phyloP scores from a whole-genome alignment of 2,329 filamentous ascomycete species.

The Aspergillus uvarum region DNA sequence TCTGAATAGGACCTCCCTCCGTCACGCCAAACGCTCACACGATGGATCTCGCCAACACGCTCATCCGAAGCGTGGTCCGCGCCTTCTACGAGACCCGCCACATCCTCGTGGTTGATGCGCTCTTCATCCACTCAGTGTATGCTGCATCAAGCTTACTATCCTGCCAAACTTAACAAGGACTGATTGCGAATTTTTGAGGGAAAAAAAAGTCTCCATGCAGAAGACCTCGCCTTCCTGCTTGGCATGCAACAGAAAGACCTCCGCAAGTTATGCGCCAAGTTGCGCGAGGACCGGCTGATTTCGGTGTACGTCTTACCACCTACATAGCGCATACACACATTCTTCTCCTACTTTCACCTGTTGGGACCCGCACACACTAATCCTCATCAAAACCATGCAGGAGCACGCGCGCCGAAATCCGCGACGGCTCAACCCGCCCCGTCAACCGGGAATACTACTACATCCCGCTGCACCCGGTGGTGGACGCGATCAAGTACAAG shows the following conservation, averaged over 20 bases:
- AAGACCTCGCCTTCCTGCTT: conserved; percentile 83
- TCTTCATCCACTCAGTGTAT: conserved; percentile 70
- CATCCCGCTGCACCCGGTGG: conserved; percentile 89
- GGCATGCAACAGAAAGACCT: conserved; percentile 89
- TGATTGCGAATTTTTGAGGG: not conserved
- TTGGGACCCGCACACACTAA: too few species aligned
- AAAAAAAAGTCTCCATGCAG: conserved; percentile 66
- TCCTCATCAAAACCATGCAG: conserved; percentile 38
- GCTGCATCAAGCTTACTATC: conserved; percentile 22
- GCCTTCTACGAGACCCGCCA: conserved; percentile 85
- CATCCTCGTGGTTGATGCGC: conserved; percentile 77
- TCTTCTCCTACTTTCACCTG: not conserved
- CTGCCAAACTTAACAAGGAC: not conserved
- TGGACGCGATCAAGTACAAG: conserved; percentile 95
- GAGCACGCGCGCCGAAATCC: conserved; percentile 72
- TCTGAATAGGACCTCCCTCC: not conserved
- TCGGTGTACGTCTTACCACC: conserved; percentile 61
- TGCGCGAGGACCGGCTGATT: conserved; percentile 83
- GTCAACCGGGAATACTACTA: conserved; percentile 93
- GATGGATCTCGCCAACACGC: conserved; percentile 69
- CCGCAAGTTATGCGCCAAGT: conserved; percentile 80
- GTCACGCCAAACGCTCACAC: conserved; percentile 9
- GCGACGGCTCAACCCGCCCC: conserved; percentile 77
- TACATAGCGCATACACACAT: not conserved
- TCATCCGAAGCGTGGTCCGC: conserved; percentile 82